phyloP scores from a whole-genome alignment of 371 early-diverging fungal genomes.

The Blakeslea trispora region DNA sequence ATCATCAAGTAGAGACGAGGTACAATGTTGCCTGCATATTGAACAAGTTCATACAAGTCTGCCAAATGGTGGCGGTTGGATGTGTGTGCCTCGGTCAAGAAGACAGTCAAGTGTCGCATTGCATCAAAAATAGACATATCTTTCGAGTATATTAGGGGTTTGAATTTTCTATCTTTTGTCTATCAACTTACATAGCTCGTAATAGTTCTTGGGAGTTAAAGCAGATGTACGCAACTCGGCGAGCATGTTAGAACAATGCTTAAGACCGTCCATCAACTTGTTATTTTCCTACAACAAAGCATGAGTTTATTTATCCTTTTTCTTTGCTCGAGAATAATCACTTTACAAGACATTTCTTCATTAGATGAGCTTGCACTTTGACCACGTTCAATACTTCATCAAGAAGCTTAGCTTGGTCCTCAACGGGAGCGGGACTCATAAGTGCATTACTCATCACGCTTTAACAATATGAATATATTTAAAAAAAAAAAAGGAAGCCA shows the following conservation, averaged over 20 bases:
- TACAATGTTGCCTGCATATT: slow-evolving; percentile 93
- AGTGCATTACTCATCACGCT: slow-evolving; percentile 11
- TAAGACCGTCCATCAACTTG: slow-evolving; percentile 90
- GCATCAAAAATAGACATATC: slow-evolving; percentile 95
- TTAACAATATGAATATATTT: no score
- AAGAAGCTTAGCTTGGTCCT: slow-evolving; percentile 81
- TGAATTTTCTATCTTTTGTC: not conserved
- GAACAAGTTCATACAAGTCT: slow-evolving; percentile 94
- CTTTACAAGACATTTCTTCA: slow-evolving; percentile 84
- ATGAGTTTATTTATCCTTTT: slow-evolving; percentile 2
- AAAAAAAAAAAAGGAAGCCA: not conserved
- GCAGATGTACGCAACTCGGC: slow-evolving; percentile 90
- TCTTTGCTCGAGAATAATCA: not conserved
- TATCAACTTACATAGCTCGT: slow-evolving; percentile 81
- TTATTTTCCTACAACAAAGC: slow-evolving; percentile 86
- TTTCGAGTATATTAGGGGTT: slow-evolving; percentile 24
- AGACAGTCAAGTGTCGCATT: slow-evolving; percentile 82
- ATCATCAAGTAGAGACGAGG: slow-evolving; percentile 96
- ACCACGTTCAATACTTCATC: slow-evolving; percentile 84
- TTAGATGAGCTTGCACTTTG: slow-evolving; percentile 87
- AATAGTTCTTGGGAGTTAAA: slow-evolving; percentile 92
- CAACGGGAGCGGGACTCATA: slow-evolving; percentile 41
- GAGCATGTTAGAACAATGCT: slow-evolving; percentile 93
- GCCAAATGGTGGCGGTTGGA: slow-evolving; percentile 84
- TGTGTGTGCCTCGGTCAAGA: slow-evolving; percentile 82